Evolutionary conservation across 2,329 filamentous ascomycete genomes (phyloP).

Genomic region (Teratosphaeria gauchensis): DNA sequence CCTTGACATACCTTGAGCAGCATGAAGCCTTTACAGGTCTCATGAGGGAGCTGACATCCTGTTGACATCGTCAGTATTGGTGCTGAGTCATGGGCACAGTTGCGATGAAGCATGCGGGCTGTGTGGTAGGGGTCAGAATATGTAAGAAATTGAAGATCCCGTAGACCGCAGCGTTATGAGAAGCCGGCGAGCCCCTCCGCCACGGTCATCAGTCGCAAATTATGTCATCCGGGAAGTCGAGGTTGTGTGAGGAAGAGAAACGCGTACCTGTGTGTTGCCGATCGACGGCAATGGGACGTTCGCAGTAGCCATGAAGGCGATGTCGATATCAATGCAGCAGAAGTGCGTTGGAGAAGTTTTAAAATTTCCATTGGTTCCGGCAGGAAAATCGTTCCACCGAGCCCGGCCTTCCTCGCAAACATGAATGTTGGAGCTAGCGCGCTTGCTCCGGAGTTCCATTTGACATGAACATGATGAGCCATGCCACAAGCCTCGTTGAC

Average conservation of each 20-base stretch:
- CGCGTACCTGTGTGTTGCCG: not conserved
- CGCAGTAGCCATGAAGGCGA: not conserved
- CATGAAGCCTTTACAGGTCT: not conserved
- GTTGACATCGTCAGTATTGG: not conserved
- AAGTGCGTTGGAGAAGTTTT: not conserved
- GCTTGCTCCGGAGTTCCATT: not conserved
- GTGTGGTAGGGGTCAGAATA: slow-evolving; percentile 63
- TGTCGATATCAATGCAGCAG: not conserved
- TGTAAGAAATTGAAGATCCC: slow-evolving; percentile 94
- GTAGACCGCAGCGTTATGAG: slow-evolving; percentile 62
- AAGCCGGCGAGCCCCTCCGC: slow-evolving; percentile 88
- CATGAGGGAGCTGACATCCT: not conserved
- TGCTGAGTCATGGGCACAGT: not conserved
- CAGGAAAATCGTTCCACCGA: not conserved
- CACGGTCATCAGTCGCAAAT: slow-evolving; percentile 95
- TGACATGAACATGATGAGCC: not conserved
- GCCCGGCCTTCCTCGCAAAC: not conserved
- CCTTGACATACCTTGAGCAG: not conserved
- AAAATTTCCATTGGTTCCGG: not conserved
- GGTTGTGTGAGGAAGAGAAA: not conserved
- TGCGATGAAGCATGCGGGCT: not conserved
- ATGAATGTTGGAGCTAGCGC: not conserved
- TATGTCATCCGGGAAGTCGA: slow-evolving; percentile 63
- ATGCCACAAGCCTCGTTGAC: slow-evolving; percentile 40
- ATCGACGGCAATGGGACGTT: not conserved